Evolutionary conservation across 2,329 filamentous ascomycete genomes (phyloP).

Genomic region (Fusarium cicatricum): DNA sequence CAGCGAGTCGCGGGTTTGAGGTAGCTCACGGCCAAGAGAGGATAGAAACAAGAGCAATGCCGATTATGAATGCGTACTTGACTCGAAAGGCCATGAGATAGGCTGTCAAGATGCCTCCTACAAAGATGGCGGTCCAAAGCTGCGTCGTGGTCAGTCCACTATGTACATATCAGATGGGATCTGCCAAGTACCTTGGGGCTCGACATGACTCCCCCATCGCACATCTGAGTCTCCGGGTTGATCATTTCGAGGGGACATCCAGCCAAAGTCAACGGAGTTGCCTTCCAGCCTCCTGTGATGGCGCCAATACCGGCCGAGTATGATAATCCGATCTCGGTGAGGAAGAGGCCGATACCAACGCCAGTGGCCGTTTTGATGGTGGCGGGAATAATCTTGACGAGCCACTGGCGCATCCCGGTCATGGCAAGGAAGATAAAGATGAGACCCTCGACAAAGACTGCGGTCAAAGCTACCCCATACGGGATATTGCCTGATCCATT

Average conservation of each 20-base stretch:
- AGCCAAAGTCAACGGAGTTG: constrained; percentile 74
- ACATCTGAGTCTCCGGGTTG: constrained; percentile 25
- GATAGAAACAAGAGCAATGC: constrained; percentile 80
- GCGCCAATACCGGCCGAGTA: constrained; percentile 81
- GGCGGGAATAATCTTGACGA: constrained; percentile 77
- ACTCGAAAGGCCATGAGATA: constrained; percentile 81
- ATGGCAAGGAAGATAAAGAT: constrained; percentile 79
- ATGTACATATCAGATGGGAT: fast-evolving
- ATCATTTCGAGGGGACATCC: constrained; percentile 60
- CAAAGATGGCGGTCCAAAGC: constrained; percentile 84
- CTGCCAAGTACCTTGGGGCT: constrained; percentile 21
- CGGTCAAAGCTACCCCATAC: constrained; percentile 76
- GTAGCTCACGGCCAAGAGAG: constrained; percentile 78
- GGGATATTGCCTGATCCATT: constrained; percentile 77
- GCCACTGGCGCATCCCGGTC: constrained; percentile 83
- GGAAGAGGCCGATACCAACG: constrained; percentile 80
- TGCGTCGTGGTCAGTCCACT: neutral
- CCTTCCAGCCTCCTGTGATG: constrained; percentile 65
- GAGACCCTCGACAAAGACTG: constrained; percentile 83
- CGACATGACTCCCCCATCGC: constrained; percentile 30
- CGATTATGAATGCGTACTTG: constrained; percentile 81
- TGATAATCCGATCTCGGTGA: constrained; percentile 74
- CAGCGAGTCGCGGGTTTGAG: fast-evolving
- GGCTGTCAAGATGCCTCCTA: constrained; percentile 76
- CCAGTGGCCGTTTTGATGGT: constrained; percentile 85